These are phyloP conservation scores for Zalaria obscura DNA, from an alignment of 2,329 filamentous ascomycete species.

Conservation along the genomic window DNA sequence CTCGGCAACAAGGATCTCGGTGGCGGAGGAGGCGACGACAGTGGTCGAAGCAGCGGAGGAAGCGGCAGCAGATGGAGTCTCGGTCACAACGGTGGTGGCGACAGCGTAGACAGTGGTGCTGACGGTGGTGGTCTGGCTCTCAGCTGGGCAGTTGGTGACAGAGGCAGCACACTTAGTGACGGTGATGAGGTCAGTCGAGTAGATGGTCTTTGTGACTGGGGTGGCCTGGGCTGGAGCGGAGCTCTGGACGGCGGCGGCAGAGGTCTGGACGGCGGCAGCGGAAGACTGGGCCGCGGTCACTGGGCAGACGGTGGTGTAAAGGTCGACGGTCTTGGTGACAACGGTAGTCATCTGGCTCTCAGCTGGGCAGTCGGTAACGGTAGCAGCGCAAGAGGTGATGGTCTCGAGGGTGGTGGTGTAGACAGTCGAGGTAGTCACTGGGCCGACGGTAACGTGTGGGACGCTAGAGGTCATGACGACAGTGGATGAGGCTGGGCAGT, in stretches of 20 bases:
- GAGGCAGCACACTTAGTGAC: conserved; percentile 6
- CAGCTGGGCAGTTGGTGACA: conserved; percentile 21
- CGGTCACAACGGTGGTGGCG: not conserved
- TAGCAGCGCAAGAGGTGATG: conserved; percentile 5
- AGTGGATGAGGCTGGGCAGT: conserved; percentile 11
- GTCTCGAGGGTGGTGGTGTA: conserved; percentile 7
- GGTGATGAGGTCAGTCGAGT: conserved; percentile 11
- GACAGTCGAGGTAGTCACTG: conserved; percentile 5
- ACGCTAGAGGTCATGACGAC: conserved; percentile 8
- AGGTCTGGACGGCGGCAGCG: not conserved
- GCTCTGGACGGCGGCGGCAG: not conserved
- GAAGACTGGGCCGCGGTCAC: not conserved
- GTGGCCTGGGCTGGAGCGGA: not conserved
- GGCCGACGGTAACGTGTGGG: conserved; percentile 6
- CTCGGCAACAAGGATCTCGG: not conserved
- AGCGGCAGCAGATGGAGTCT: not conserved
- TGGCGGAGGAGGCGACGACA: not conserved
- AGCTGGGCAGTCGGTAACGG: conserved; percentile 3
- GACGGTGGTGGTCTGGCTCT: not conserved
- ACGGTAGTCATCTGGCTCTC: not conserved
- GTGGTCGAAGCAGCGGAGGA: conserved; percentile 1
- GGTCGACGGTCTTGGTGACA: not conserved
- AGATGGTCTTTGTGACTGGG: conserved; percentile 9
- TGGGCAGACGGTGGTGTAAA: not conserved
- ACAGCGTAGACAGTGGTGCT: not conserved